Percentiles rank a stretch among this genome's conserved stretches.
Evolutionary conservation across 345 rosid genomes (phyloP).

Genomic region (Salix arbutifolia): DNA sequence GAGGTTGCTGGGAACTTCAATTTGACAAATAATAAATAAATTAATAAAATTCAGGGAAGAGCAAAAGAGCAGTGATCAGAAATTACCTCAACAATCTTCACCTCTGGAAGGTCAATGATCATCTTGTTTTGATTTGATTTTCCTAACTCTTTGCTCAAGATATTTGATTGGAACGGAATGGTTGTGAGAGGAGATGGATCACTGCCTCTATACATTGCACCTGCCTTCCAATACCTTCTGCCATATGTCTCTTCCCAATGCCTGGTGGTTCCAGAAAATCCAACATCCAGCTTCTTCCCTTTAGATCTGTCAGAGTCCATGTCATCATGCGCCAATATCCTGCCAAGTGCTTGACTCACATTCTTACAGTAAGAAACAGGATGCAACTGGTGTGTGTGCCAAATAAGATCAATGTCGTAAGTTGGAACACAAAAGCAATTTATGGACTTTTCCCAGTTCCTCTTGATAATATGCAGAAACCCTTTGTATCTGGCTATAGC

Average conservation of each 20-base stretch:
- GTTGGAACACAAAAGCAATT: constrained; percentile 83
- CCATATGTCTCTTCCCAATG: constrained; percentile 91
- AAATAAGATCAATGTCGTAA: constrained; percentile 89
- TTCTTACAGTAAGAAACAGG: constrained; percentile 70
- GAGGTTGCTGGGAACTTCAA: not conserved
- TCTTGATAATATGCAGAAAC: constrained; percentile 73
- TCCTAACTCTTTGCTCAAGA: constrained; percentile 32
- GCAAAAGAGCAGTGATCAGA: constrained; percentile 6
- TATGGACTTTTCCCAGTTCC: constrained; percentile 61
- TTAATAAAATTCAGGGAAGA: not conserved
- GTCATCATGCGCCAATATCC: constrained; percentile 88
- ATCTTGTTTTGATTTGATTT: constrained; percentile 19
- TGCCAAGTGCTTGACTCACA: constrained; percentile 53
- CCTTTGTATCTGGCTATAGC: constrained; percentile 91
- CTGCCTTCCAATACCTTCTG: constrained; percentile 80
- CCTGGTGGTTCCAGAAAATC: constrained; percentile 74
- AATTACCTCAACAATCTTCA: constrained; percentile 69
- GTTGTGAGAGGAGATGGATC: constrained; percentile 61
- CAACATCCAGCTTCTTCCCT: constrained; percentile 81
- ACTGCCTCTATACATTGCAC: constrained; percentile 84
- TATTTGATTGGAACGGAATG: constrained; percentile 38
- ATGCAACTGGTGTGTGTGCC: constrained; percentile 98
- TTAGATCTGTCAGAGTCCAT: constrained; percentile 81
- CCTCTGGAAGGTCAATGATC: constrained; percentile 44
- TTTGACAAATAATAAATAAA: not conserved